These are phyloP conservation scores for Clavaria fumosa DNA, from an alignment of 768 basidiomycete genomes.

Conservation along the genomic window DNA sequence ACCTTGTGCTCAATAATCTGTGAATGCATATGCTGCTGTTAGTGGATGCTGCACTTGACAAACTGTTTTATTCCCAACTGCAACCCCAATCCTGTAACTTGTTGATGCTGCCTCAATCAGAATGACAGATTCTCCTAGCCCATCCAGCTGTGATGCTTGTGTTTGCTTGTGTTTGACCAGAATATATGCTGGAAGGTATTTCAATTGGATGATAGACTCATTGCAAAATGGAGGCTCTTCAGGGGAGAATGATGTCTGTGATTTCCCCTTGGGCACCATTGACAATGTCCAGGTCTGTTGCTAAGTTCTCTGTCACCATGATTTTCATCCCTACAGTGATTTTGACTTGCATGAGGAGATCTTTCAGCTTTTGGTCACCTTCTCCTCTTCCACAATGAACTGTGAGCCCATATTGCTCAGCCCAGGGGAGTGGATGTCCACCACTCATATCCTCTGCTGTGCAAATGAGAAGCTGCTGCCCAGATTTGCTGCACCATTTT, in stretches of 20 bases:
- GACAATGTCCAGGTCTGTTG: conserved; percentile 24
- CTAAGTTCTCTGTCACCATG: conserved; percentile 23
- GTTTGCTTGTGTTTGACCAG: conserved; percentile 18
- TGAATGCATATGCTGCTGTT: conserved; percentile 23
- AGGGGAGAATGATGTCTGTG: conserved; percentile 16
- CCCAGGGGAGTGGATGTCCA: neutral
- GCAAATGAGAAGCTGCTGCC: neutral
- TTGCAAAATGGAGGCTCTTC: conserved; percentile 12
- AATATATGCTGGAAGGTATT: conserved; percentile 18
- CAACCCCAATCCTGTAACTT: conserved; percentile 4
- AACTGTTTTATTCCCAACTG: neutral
- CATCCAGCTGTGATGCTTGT: conserved; percentile 10
- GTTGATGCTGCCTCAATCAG: conserved; percentile 11
- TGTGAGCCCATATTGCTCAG: neutral
- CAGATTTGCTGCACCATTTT: neutral
- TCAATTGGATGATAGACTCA: conserved; percentile 8
- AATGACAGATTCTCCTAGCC: conserved; percentile 15
- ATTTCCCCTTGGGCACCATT: conserved; percentile 26
- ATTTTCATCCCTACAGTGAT: conserved; percentile 22
- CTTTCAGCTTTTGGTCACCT: neutral
- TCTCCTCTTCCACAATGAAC: neutral
- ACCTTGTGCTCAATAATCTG: conserved; percentile 26
- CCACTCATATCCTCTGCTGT: neutral
- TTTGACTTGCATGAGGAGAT: conserved; percentile 11
- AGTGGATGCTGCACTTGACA: conserved; percentile 17